Evolutionary conservation across 225 moss, liverwort and hornwort genomes (phyloP), one percentile per base, ranked within the genome.

Genomic region (Sphagnum contortum): DNA sequence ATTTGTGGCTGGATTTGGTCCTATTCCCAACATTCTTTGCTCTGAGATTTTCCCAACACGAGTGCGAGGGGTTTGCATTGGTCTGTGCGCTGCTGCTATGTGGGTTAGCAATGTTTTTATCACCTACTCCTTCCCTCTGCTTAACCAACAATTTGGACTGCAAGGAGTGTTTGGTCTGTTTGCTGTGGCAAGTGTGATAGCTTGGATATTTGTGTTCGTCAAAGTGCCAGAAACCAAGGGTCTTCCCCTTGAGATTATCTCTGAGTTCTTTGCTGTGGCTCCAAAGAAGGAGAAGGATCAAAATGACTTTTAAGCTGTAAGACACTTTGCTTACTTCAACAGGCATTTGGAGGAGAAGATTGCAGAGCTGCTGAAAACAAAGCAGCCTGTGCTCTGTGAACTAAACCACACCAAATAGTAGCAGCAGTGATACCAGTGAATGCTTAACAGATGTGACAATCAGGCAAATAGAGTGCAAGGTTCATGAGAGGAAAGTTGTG

Each of bases 151-250:
- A 10, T 82, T 90, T 4, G 96, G 96, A 47, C 62, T 98, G 48
- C 82, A 83, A 29, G 92, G 92, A 0, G 96, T 98, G 8, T 98
- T 98, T 44, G 78, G 79, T 10, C 84, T 98, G 57, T 98, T 98
- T 64, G 80, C 90, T 0, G 55, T 83, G 45, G 82, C 90, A 70
- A 88, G 82, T 3, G 76, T 73, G 0, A 69, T 91, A 7, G 66
- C 96, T 3, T 92, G 90, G 92, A 74, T 89, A 9, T 98, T 98
- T 13, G 96, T 98, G 29, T 92, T 80, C 73, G 76, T 89, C 45
- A 90, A 89, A 68, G 96, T 98, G 9, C 96, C 96, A 1, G 96
- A 98, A 70, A 98, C 96, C 5, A 98, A 92, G 55, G 96, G 96
- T 3, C 79, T 89, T 64, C 96, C 96, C 0, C 69, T 98, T 6